Evolutionary conservation across 129 eudicot genomes (phyloP).

Genomic region (Sambucus nigra): DNA sequence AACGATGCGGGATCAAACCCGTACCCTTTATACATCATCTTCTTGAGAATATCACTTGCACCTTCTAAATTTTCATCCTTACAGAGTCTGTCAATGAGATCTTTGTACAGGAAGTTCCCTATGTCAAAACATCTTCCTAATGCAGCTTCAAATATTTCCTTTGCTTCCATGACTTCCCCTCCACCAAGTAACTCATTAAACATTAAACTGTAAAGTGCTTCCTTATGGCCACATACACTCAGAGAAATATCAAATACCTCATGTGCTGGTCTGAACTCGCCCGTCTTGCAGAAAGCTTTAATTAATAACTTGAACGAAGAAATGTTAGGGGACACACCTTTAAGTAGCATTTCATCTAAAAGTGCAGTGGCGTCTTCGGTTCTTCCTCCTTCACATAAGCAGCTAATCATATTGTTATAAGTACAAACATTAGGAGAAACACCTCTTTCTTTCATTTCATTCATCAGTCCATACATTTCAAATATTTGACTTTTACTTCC

Average conservation of each 20-base stretch:
- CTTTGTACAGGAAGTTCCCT: conserved; percentile 55
- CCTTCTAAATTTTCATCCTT: conserved; percentile 49
- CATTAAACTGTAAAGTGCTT: conserved; percentile 50
- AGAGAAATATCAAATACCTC: conserved; percentile 61
- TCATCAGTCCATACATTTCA: conserved; percentile 82
- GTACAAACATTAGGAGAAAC: conserved; percentile 61
- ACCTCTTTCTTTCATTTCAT: conserved; percentile 86
- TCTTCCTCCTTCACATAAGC: conserved; percentile 60
- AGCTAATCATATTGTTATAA: conserved; percentile 60
- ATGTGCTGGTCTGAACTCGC: conserved; percentile 78
- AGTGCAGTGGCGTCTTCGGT: conserved; percentile 61
- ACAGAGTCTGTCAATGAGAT: conserved; percentile 59
- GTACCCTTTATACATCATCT: conserved; percentile 53
- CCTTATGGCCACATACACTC: conserved; percentile 57
- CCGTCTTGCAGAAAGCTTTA: conserved; percentile 59
- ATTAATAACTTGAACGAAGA: conserved; percentile 52
- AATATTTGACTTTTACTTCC: conserved; percentile 69
- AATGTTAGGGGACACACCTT: conserved; percentile 50
- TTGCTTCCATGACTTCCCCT: conserved; percentile 73
- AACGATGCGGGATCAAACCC: conserved; percentile 72
- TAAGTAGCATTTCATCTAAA: conserved; percentile 72
- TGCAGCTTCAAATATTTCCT: conserved; percentile 54
- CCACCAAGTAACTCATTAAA: conserved; percentile 75
- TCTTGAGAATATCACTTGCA: conserved; percentile 49
- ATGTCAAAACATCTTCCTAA: conserved; percentile 48